Evolutionary conservation across 2,329 filamentous ascomycete genomes (phyloP), one percentile per base, ranked within the genome.

Genomic region (Fragosphaeria purpurea): DNA sequence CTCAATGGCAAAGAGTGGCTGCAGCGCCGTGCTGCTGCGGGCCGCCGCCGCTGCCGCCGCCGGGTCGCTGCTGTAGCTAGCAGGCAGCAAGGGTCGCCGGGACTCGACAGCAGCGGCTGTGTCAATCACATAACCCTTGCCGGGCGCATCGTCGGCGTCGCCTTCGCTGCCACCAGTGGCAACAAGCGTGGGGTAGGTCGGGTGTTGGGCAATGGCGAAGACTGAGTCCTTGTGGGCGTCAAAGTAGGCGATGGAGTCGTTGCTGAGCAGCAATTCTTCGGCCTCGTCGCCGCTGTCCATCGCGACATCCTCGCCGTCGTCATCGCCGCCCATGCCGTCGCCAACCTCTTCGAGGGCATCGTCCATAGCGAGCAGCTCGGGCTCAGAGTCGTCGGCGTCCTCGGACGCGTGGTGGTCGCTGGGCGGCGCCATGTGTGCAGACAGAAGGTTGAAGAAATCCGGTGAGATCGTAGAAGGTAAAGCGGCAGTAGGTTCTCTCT

Each of bases 121-220:
- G 66, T 95, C 86, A 65, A 94, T 83, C 11, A 98, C 77, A 70
- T 91, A 96, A 49, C 87, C 90, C 22, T 85, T 83, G 53, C 95
- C 93, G 0, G 77, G 78, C 1, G 76, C 75, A 50, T 80, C 75
- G 57, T 80, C 78, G 39, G 66, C 68, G 11, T 75, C 70, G 44
- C 77, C 78, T 51, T 82, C 80, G 50, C 77, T 79, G 56, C 90
- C 93, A 54, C 93, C 93, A 0, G 93, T 95, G 4, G 90, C 85
- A 53, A 97, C 75, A 53, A 97, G 82, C 22, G 82, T 75, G 6
- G 85, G 80, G 62, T 86, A 76, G 6, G 82, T 72, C 4, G 93
- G 93, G 65, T 98, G 93, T 65, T 95, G 88, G 13, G 91, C 88
- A 65, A 98, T 93, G 68, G 87, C 82, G 73, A 96, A 98, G 62